Conservation (phyloP, 78 protist species). For the Dictyostelium intermedium region DNA sequence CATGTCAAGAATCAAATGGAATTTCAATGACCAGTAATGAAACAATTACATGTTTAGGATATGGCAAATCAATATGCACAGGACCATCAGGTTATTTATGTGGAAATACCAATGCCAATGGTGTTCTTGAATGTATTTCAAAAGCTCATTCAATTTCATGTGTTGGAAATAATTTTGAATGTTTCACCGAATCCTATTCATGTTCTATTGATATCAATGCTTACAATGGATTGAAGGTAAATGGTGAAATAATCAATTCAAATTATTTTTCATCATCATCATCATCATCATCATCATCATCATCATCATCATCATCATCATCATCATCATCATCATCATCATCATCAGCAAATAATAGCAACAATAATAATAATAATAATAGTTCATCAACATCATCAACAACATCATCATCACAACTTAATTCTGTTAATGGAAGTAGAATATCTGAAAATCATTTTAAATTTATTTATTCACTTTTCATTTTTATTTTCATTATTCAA, state of each 20-base stretch:
- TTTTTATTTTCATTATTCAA: too few relatives aligned
- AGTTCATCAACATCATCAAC: too few relatives aligned
- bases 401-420: too few relatives aligned
- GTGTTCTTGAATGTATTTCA: background rate
- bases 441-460: too few relatives aligned
- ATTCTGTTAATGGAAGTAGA: too few relatives aligned
- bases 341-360: too few relatives aligned
- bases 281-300: too few relatives aligned
- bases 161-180: background rate
- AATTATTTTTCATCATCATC: background rate
- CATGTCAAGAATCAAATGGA: background rate
- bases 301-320: too few relatives aligned
- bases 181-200: background rate
- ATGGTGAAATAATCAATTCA: background rate
- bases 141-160: background rate
- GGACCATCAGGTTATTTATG: background rate
- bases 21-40: background rate
- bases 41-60: background rate
- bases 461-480: too few relatives aligned
- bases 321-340: too few relatives aligned
- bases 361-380: too few relatives aligned
- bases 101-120: background rate
- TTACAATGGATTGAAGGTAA: background rate
- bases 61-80: background rate
- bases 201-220: background rate